phyloP scores from a whole-genome alignment of 495 filamentous ascomycete genomes.

The Physcia stellaris region DNA sequence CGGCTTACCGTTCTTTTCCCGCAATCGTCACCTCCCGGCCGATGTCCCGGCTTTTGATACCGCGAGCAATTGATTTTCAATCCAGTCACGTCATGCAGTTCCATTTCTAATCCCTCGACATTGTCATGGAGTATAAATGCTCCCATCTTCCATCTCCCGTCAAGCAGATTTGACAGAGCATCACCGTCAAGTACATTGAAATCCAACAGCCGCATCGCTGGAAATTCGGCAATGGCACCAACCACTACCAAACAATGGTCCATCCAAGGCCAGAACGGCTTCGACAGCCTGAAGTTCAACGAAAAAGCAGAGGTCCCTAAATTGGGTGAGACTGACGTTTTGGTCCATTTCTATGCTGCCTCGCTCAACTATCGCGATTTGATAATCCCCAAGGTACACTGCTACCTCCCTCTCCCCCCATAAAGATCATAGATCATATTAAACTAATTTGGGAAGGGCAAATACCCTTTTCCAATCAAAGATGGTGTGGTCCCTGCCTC shows the following conservation, averaged over 20 bases:
- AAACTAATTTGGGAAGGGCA: too few relatives aligned
- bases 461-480: slow-evolving; percentile 49
- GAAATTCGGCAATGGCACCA: slow-evolving; percentile 30
- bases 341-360: slow-evolving; percentile 61
- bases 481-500: slow-evolving; percentile 53
- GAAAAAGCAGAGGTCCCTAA: slow-evolving; percentile 42
- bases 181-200: too few relatives aligned
- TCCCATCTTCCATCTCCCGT: too few relatives aligned
- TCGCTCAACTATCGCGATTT: slow-evolving; percentile 79
- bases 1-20: too few relatives aligned
- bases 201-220: too few relatives aligned
- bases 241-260: slow-evolving; percentile 53
- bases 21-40: too few relatives aligned
- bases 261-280: slow-evolving; percentile 38
- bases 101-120: too few relatives aligned
- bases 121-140: too few relatives aligned
- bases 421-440: not conserved
- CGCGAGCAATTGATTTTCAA: too few relatives aligned
- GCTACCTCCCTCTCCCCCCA: slow-evolving; percentile 1
- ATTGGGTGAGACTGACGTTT: slow-evolving; percentile 53
- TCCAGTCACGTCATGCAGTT: too few relatives aligned
- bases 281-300: slow-evolving; percentile 45
- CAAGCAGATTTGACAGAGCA: too few relatives aligned
- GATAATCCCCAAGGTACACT: slow-evolving; percentile 51
- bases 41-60: too few relatives aligned